Base-by-base conservation (phyloP, 345 rosid species). In the Citrus maxima region DNA sequence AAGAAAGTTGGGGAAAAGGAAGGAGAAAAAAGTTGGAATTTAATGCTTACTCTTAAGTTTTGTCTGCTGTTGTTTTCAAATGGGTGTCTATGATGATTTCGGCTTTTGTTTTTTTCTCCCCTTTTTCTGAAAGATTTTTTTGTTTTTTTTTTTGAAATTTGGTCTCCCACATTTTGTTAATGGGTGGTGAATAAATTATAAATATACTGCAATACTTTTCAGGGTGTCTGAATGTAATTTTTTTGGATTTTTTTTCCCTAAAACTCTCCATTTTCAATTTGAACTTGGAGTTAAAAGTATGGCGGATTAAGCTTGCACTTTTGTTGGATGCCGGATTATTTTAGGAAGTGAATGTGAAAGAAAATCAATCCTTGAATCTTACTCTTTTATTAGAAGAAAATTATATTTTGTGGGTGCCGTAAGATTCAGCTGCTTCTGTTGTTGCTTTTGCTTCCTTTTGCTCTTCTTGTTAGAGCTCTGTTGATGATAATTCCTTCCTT, bases 401-500 rank as follows among this genome's bases (percentile, higher is more conserved):
- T 9, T 40, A 0, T 0, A 40, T 12, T 49, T 49, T 49, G 10
- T 49, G 55, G 55, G 18, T 49, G 19, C 55, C 10, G 18, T 49
- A 27, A 86, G 81, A 51, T 81, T 80, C 2, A 85, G 84, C 80
- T 84, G 87, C 12, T 67, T 72, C 35, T 68, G 78, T 19, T 70
- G 79, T 13, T 73, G n/a, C 66, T 75, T 81, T 46, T 55, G 35
- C 25, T 68, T 60, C 72, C 21, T 72, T 71, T 49, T 46, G 14
- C 61, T 16, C 40, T 49, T 75, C 7, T 54, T 46, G 58, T 3
- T 63, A 58, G 51, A 34, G 75, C 7, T 49, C 34, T 69, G 5
- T 28, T 74, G 73, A 65, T 70, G 51, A 46, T 13, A 16, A 13
- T 2, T 46, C 18, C 2, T 78, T 67, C 73, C 72, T 8, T 70